A percentile compares a stretch with the other conserved stretches of the same genome.
phyloP scores from a whole-genome alignment of 495 filamentous ascomycete species.

The Pseudomonodictys pantanalensis region DNA sequence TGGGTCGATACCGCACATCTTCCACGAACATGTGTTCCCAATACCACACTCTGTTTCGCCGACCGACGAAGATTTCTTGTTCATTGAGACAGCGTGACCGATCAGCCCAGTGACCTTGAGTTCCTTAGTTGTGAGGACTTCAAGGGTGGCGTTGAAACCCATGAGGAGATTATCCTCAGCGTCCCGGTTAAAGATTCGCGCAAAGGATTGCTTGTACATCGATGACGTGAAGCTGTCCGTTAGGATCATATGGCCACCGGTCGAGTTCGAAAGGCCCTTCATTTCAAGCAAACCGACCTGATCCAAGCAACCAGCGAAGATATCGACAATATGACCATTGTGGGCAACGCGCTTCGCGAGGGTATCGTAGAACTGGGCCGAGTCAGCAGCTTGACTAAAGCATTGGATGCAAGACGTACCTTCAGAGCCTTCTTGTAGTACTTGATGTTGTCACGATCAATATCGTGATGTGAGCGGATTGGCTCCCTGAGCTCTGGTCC shows the following conservation, averaged over 20 bases:
- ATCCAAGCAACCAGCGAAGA: constrained; percentile 97
- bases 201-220: constrained; percentile 99
- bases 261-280: constrained; percentile 96
- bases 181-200: constrained; percentile 96
- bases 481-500: constrained; percentile 95
- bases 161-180: constrained; percentile 89
- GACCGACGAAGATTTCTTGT: constrained; percentile 96
- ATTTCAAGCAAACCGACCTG: constrained; percentile 98
- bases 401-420: too few species aligned
- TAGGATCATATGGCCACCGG: constrained; percentile 96
- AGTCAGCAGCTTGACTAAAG: too few species aligned
- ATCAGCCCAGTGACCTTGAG: constrained; percentile 98
- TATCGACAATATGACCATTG: constrained; percentile 96
- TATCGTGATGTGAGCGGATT: constrained; percentile 98
- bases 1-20: constrained; percentile 98
- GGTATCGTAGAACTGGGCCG: constrained; percentile 88
- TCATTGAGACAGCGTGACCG: constrained; percentile 91
- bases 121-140: constrained; percentile 96
- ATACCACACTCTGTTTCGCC: constrained; percentile 98
- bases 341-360: constrained; percentile 95
- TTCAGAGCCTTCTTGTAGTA: constrained; percentile 99
- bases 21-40: constrained; percentile 99
- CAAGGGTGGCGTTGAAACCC: constrained; percentile 97
- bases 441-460: constrained; percentile 98
- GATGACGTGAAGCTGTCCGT: constrained; percentile 99